These are phyloP conservation scores for Botryobasidium botryosum DNA, from an alignment of 768 basidiomycete genomes.

Conservation along the genomic window DNA sequence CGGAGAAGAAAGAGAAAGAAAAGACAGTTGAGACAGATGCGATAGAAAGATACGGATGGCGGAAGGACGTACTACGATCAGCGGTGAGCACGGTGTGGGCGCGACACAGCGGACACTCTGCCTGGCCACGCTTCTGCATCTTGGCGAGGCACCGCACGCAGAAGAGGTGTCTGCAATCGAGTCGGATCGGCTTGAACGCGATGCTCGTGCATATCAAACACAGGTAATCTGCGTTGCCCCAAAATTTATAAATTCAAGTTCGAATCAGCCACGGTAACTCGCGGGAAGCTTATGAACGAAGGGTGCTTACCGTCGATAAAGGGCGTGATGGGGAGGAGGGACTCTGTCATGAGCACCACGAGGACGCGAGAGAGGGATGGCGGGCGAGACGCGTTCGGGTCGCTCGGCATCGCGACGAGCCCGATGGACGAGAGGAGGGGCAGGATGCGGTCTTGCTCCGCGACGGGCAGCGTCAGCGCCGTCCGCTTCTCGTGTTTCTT, in stretches of 20 bases:
- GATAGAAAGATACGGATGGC: not conserved
- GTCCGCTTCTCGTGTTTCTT: constrained; percentile 92
- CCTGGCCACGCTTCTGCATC: constrained; percentile 69
- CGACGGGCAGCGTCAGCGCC: constrained; percentile 44
- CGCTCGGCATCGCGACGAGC: not conserved
- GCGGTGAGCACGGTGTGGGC: constrained; percentile 61
- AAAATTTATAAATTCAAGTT: constrained; percentile 17
- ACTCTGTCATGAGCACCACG: constrained; percentile 69
- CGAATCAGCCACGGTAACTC: not conserved
- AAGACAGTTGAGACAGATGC: not conserved
- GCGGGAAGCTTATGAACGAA: not conserved
- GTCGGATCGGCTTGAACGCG: constrained; percentile 82
- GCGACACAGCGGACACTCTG: constrained; percentile 73
- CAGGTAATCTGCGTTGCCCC: constrained; percentile 35
- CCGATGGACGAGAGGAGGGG: constrained; percentile 4
- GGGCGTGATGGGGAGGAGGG: constrained; percentile 63
- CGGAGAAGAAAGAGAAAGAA: constrained; percentile 2
- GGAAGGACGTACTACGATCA: constrained; percentile 41
- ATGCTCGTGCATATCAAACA: constrained; percentile 81
- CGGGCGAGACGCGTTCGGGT: constrained; percentile 17
- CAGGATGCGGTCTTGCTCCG: not conserved
- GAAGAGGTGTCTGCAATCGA: constrained; percentile 53
- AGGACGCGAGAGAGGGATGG: constrained; percentile 43
- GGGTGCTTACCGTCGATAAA: constrained; percentile 35
- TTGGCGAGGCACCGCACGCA: constrained; percentile 20